Conservation (phyloP, 768 basidiomycete species). For the Suillus hirtellus region DNA sequence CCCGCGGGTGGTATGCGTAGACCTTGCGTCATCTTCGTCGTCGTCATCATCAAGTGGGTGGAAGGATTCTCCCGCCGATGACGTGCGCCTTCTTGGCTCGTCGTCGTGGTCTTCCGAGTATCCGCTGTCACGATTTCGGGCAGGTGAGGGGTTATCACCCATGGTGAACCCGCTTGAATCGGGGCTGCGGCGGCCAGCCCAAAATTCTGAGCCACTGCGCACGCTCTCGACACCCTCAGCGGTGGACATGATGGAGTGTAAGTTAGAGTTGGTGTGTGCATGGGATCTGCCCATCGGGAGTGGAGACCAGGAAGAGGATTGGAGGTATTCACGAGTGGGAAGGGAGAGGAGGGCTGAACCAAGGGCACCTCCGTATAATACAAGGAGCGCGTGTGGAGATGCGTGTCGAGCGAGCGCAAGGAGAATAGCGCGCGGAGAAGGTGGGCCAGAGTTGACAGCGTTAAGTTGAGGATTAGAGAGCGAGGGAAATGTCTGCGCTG, state of each 20-base stretch:
- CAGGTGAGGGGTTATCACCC: neutral
- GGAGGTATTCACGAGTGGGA: slow-evolving; percentile 84
- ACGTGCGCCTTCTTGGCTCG: neutral
- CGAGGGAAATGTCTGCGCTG: slow-evolving; percentile 28
- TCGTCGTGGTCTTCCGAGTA: slow-evolving; percentile 14
- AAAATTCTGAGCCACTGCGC: slow-evolving; percentile 75
- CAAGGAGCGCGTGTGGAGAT: slow-evolving; percentile 74
- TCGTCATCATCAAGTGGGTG: slow-evolving; percentile 34
- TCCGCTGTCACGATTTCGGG: slow-evolving; percentile 19
- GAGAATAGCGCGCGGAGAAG: slow-evolving; percentile 72
- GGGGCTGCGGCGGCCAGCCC: slow-evolving; percentile 48
- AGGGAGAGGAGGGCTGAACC: slow-evolving; percentile 80
- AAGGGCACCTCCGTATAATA: slow-evolving; percentile 78
- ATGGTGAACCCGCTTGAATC: slow-evolving; percentile 13
- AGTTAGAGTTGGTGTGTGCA: slow-evolving; percentile 21
- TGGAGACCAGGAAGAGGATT: slow-evolving; percentile 73
- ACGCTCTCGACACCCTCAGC: slow-evolving; percentile 43
- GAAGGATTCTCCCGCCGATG: slow-evolving; percentile 30
- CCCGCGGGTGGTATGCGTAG: slow-evolving; percentile 17
- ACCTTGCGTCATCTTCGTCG: slow-evolving; percentile 22
- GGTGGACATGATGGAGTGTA: slow-evolving; percentile 9
- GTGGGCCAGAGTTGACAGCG: slow-evolving; percentile 48
- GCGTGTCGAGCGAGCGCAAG: slow-evolving; percentile 70
- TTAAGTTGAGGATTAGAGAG: slow-evolving; percentile 41
- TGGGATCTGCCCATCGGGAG: slow-evolving; percentile 20